A percentile compares a stretch with the other conserved stretches of the same genome.
phyloP scores from a whole-genome alignment of 768 basidiomycete species.

The Lactifluus pinguis region DNA sequence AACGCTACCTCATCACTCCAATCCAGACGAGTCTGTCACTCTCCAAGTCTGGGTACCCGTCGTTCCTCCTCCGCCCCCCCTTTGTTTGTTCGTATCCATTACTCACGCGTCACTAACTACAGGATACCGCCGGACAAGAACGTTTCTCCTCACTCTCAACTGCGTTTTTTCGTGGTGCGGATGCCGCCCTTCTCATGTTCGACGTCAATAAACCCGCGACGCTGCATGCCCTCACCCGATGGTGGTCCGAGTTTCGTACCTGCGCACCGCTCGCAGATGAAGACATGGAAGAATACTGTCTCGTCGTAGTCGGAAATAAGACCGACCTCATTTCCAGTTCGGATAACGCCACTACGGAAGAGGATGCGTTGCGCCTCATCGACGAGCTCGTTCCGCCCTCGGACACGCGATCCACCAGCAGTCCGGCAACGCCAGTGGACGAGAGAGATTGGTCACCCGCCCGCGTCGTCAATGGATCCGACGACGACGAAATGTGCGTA shows the following conservation, averaged over 20 bases:
- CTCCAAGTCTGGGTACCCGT: no score
- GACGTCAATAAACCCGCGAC: constrained; percentile 63
- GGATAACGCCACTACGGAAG: constrained; percentile 25
- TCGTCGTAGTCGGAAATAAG: constrained; percentile 69
- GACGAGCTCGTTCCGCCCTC: constrained; percentile 38
- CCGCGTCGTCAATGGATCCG: no score
- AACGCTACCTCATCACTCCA: no score
- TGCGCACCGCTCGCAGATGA: constrained; percentile 62
- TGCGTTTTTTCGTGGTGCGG: constrained; percentile 81
- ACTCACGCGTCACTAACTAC: no score
- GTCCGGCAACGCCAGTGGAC: no score
- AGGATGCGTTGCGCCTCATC: constrained; percentile 45
- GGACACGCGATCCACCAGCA: constrained; percentile 1
- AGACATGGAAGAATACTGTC: constrained; percentile 55
- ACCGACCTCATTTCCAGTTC: constrained; percentile 38
- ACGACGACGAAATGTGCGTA: no score
- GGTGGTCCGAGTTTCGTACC: constrained; percentile 73
- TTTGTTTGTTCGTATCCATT: no score
- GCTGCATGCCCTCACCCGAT: constrained; percentile 49
- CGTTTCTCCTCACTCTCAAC: constrained; percentile 74
- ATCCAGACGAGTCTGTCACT: no score
- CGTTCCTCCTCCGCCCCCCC: no score
- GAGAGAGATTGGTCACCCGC: no score
- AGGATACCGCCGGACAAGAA: constrained; percentile 87
- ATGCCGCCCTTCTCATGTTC: constrained; percentile 75